Evolutionary conservation across 441 rosid genomes (phyloP), one percentile per base, ranked within the genome.

Genomic region (Macaranga tanarius): DNA sequence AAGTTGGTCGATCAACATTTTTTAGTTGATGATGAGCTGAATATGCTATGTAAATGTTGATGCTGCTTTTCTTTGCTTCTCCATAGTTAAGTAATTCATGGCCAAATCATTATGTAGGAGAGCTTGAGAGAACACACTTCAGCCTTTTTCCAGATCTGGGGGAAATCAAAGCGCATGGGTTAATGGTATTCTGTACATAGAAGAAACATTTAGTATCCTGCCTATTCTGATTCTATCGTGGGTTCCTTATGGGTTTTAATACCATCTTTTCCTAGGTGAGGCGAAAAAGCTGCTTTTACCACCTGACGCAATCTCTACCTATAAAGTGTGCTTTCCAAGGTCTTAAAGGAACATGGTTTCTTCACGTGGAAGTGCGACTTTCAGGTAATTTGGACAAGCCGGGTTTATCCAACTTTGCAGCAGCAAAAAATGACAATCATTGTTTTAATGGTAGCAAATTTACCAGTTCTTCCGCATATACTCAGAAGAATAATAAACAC

Each of bases 151-250:
- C 89, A 5, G 62, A 67, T 45, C 45, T 80, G 47, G 88, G 86
- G 70, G 86, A 80, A 77, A 85, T 92, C 61, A 75, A 75, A 80
- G 91, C 83, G 73, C 52, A 59, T 74, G 79, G 81, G 68, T 58
- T 90, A 65, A 83, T 79, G 97, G 97, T 91, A 85, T 70, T 13
- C 47, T 71, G 38, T n/a, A n/a, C n/a, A n/a, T n/a, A n/a, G n/a
- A n/a, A n/a, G n/a, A n/a, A n/a, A n/a, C n/a, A n/a, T n/a, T n/a
- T n/a, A n/a, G n/a, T n/a, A n/a, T n/a, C 38, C 38, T 31, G 38
- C 38, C 38, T 31, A 63, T 61, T 79, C 19, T 56, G 16, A 6
- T 63, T 50, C 48, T 48, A 34, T 54, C 45, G 57, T 55, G 51
- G 57, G 3, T 22, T 60, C 20, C 20, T 44, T 65, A 64, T n/a